Percentiles rank a stretch among this genome's conserved stretches.
Evolutionary conservation across 1,139 yeast species (phyloP).

Genomic region (Suhomyces taliae): DNA sequence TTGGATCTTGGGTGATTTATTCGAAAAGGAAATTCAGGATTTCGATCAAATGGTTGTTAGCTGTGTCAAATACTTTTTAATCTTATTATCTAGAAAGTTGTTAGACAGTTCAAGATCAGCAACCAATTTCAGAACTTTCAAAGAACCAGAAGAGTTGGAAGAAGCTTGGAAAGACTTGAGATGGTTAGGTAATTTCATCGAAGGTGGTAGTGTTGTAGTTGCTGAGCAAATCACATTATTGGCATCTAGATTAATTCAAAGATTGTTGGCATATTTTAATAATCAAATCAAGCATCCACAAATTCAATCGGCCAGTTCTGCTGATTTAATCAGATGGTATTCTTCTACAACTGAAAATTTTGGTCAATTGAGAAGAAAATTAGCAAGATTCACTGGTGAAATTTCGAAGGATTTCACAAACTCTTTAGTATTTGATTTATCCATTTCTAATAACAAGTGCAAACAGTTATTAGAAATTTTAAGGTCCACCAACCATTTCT

Average conservation of each 20-base stretch:
- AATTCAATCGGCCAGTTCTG: conserved; percentile 36
- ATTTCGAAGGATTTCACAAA: conserved; percentile 75
- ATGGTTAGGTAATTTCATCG: conserved; percentile 66
- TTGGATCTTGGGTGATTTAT: conserved; percentile 71
- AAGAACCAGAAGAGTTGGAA: conserved; percentile 88
- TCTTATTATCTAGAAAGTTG: conserved; percentile 70
- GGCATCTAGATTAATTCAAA: conserved; percentile 64
- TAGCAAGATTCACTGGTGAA: conserved; percentile 72
- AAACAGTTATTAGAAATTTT: conserved; percentile 58
- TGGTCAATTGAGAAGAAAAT: conserved; percentile 81
- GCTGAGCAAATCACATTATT: conserved; percentile 73
- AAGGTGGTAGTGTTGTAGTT: conserved; percentile 82
- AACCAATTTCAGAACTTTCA: conserved; percentile 73
- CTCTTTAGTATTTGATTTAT: conserved; percentile 64
- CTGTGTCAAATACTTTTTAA: conserved; percentile 72
- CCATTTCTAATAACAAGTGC: conserved; percentile 49
- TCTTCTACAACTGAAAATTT: conserved; percentile 80
- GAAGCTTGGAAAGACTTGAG: conserved; percentile 75
- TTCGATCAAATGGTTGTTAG: conserved; percentile 74
- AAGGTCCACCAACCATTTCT: conserved; percentile 68
- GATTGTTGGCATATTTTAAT: conserved; percentile 70
- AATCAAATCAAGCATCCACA: conserved; percentile 72
- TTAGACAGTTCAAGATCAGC: conserved; percentile 71
- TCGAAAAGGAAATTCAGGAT: conserved; percentile 54
- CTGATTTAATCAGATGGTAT: conserved; percentile 77